phyloP scores from a whole-genome alignment of 2,329 filamentous ascomycete genomes.

The Fusarium devonianum region DNA sequence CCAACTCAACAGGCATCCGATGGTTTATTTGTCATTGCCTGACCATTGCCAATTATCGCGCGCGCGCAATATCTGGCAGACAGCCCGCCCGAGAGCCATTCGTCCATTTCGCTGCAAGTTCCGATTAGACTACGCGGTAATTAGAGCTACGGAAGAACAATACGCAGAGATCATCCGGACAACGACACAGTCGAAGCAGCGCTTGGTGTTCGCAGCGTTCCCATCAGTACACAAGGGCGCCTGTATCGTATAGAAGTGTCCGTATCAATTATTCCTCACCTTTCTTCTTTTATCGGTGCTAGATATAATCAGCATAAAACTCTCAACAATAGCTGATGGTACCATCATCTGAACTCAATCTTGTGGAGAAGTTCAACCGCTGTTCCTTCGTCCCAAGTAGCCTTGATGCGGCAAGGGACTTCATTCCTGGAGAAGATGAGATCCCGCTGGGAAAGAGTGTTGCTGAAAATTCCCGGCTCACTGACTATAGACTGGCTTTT shows the following conservation, averaged over 20 bases:
- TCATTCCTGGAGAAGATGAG: slow-evolving; percentile 16
- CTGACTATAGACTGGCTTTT: slow-evolving; percentile 8
- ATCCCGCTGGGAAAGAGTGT: not conserved
- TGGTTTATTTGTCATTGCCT: too few relatives aligned
- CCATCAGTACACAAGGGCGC: slow-evolving; percentile 15
- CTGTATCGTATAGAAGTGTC: slow-evolving; percentile 10
- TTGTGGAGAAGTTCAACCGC: slow-evolving; percentile 3
- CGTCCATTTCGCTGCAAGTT: too few relatives aligned
- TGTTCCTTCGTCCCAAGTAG: slow-evolving; percentile 20
- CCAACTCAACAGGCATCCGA: slow-evolving; percentile 9
- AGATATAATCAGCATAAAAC: too few relatives aligned
- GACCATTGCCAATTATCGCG: too few relatives aligned
- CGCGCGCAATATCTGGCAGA: too few relatives aligned
- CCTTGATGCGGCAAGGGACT: slow-evolving; percentile 18
- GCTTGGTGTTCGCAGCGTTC: slow-evolving; percentile 9
- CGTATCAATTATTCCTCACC: slow-evolving; percentile 19
- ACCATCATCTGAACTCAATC: slow-evolving; percentile 1
- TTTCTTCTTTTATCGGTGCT: too few relatives aligned
- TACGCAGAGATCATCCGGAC: not conserved
- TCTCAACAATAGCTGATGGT: not conserved
- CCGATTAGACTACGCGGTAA: too few relatives aligned
- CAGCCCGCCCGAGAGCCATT: too few relatives aligned
- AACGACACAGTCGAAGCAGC: not conserved
- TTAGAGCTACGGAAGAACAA: too few relatives aligned
- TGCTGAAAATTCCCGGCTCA: slow-evolving; percentile 17